phyloP scores from a whole-genome alignment of 1,284 basidiomycete species.

The Cryptococcus sp. region DNA sequence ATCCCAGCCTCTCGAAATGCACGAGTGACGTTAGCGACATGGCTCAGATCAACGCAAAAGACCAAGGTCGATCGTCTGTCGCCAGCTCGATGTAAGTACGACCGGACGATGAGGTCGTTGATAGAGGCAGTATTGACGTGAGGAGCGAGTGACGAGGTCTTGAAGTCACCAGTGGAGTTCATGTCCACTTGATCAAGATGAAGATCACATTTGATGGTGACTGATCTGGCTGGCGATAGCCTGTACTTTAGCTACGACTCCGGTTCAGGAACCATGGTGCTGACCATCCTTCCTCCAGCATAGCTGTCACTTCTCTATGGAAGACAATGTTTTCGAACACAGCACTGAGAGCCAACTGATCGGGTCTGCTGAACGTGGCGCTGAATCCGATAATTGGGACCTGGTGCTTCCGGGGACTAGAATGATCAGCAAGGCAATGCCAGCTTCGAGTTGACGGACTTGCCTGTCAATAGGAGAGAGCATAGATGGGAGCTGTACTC shows the following conservation, averaged over 20 bases:
- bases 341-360: slow-evolving; percentile 80
- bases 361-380: slow-evolving; percentile 89
- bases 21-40: slow-evolving; percentile 72
- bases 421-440: not conserved
- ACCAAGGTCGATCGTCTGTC: slow-evolving; percentile 77
- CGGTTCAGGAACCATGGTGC: slow-evolving; percentile 15
- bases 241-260: slow-evolving; percentile 48
- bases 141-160: slow-evolving; percentile 65
- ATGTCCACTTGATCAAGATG: slow-evolving; percentile 64
- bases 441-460: slow-evolving; percentile 2
- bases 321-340: slow-evolving; percentile 91
- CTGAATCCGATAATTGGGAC: slow-evolving; percentile 92
- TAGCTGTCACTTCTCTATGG: slow-evolving; percentile 85
- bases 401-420: slow-evolving; percentile 18
- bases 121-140: slow-evolving; percentile 73
- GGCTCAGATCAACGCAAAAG: slow-evolving; percentile 82
- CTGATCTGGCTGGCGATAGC: slow-evolving; percentile 79
- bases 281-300: slow-evolving; percentile 90
- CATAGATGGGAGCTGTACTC: slow-evolving; percentile 25
- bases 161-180: slow-evolving; percentile 71
- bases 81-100: slow-evolving; percentile 79
- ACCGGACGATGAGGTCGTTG: slow-evolving; percentile 69
- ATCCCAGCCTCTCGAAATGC: slow-evolving; percentile 71
- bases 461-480: slow-evolving; percentile 20
- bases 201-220: slow-evolving; percentile 69